Base-by-base conservation (phyloP, 2,329 filamentous ascomycete species). In the Exophiala phaeomuriformis region DNA sequence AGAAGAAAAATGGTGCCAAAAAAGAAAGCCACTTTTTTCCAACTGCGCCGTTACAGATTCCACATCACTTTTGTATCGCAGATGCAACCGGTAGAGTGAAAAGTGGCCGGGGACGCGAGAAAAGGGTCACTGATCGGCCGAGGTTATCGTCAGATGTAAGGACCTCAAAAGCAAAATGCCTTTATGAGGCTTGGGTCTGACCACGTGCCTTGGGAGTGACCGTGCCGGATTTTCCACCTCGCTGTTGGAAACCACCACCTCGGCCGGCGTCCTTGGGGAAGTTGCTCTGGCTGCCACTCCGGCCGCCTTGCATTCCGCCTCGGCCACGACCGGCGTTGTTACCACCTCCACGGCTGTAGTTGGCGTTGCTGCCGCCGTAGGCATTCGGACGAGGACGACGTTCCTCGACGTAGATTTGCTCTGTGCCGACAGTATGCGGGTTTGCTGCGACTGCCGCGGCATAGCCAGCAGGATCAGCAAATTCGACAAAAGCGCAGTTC, bases 401-500 rank as follows among this genome's bases (percentile, higher is more conserved):
- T 68, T 91, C 88, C 74, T 97, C 93, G 52, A 98, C 86, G 58
- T 82, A 78, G 64, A 98, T 85, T 65, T 82, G 84, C 71, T 95
- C 86, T 63, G 83, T 86, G 64, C 86, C 88, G 59, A 98, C 81
- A 42, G 80, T 79, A 73, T 95, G 89, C 35, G 91, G 91, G 74
- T 94, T 97, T 63, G 85, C 86, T 57, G 81, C 81, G 36, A 88
- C 78, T 41, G 93, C 93, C 58, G 87, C 85, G 69, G 88, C 81
- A 73, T 95, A 96, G 44, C 83, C 89, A 51, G 90, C 83, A 27
- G 82, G 68, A 44, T 85, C 86, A 67, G 84, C 86, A 71, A 93
- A 98, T 70, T 98, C 93, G 56, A 96, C 88, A 67, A 97, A 97
- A 29, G 93, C 93, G 67, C 90, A 96, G 78, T 93, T 96, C 91